These are phyloP conservation scores for Ascoidea asiatica DNA, from an alignment of 805 yeast species.

Conservation along the genomic window DNA sequence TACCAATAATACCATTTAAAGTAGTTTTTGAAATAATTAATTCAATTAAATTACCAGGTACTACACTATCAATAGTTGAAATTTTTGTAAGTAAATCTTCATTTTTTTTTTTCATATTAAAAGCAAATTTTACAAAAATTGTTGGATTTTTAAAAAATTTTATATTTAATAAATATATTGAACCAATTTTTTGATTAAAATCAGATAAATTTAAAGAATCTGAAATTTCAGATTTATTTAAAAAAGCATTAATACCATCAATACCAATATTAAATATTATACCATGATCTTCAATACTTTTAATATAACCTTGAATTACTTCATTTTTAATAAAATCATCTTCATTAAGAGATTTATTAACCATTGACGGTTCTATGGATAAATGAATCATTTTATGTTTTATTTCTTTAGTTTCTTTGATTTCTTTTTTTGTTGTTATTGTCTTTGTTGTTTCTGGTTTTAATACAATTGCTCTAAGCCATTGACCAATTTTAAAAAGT, in stretches of 20 bases:
- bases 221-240: slow-evolving; percentile 54
- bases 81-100: slow-evolving; percentile 37
- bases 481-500: slow-evolving; percentile 62
- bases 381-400: slow-evolving; percentile 47
- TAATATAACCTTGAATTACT: slow-evolving; percentile 63
- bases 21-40: slow-evolving; percentile 50
- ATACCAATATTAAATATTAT: slow-evolving; percentile 60
- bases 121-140: slow-evolving; percentile 31
- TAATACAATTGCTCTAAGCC: slow-evolving; percentile 73
- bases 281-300: slow-evolving; percentile 88
- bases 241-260: slow-evolving; percentile 48
- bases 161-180: not conserved
- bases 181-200: not conserved
- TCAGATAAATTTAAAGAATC: slow-evolving; percentile 15
- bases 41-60: slow-evolving; percentile 77
- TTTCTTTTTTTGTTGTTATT: too few relatives aligned
- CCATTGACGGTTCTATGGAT: slow-evolving; percentile 59
- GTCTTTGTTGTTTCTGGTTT: slow-evolving; percentile 31
- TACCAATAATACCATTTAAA: slow-evolving; percentile 53
- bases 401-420: too few relatives aligned
- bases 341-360: slow-evolving; percentile 44
- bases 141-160: slow-evolving; percentile 1
- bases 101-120: slow-evolving; percentile 20
- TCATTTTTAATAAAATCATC: slow-evolving; percentile 50
- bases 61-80: slow-evolving; percentile 63